These are phyloP conservation scores for Leishmania major DNA, from an alignment of 208 protist species.

Conservation along the genomic window DNA sequence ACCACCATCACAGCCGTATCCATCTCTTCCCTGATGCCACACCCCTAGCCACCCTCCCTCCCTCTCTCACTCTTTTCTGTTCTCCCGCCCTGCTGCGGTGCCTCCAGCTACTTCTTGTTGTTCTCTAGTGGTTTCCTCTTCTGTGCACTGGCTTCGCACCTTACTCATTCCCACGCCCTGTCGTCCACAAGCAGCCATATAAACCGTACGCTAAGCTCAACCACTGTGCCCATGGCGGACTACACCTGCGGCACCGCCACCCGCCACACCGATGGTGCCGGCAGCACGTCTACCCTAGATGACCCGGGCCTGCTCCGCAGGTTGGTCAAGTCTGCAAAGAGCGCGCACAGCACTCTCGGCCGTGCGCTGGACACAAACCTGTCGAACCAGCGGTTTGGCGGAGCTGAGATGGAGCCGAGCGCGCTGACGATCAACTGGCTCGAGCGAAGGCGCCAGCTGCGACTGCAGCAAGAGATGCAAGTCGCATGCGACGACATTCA, in stretches of 20 bases:
- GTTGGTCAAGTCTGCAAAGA: slow-evolving; percentile 57
- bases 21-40: neutral
- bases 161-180: neutral
- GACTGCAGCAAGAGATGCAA: slow-evolving; percentile 58
- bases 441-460: slow-evolving; percentile 47
- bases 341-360: slow-evolving; percentile 64
- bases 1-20: neutral
- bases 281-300: slow-evolving; percentile 35
- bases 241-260: slow-evolving; percentile 5
- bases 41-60: neutral
- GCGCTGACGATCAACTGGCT: slow-evolving; percentile 51
- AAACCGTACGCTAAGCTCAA: neutral
- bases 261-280: neutral
- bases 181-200: neutral
- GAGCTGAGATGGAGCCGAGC: slow-evolving; percentile 38
- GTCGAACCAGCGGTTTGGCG: slow-evolving; percentile 44
- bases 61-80: neutral
- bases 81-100: neutral
- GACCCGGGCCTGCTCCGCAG: slow-evolving; percentile 49
- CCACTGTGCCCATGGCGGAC: neutral
- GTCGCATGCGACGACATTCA: slow-evolving; percentile 28
- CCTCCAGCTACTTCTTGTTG: neutral
- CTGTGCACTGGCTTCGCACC: neutral
- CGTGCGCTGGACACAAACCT: slow-evolving; percentile 59
- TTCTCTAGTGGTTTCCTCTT: neutral